phyloP scores from a whole-genome alignment of 768 basidiomycete genomes.

The Chalciporus chontae region DNA sequence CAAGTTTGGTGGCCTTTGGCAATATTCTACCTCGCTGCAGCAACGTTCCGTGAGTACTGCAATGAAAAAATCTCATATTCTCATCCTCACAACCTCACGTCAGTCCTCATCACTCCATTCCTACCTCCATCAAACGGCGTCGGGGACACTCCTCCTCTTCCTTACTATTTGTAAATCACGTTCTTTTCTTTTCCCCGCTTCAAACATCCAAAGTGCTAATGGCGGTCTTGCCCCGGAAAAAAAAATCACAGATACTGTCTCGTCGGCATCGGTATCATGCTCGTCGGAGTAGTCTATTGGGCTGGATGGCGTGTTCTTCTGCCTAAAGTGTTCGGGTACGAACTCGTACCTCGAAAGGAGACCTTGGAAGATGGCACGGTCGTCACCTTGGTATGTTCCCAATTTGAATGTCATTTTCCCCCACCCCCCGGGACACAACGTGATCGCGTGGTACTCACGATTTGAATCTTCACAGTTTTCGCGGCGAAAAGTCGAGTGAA shows the following conservation, averaged over 20 bases:
- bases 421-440: too few relatives aligned
- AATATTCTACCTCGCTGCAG: constrained; percentile 50
- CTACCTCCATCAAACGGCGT: constrained; percentile 48
- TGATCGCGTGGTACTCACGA: too few relatives aligned
- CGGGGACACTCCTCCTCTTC: constrained; percentile 58
- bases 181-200: not conserved
- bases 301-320: constrained; percentile 49
- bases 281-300: constrained; percentile 51
- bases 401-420: too few relatives aligned
- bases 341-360: constrained; percentile 47
- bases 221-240: not conserved
- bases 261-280: constrained; percentile 48
- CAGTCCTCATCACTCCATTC: constrained; percentile 58
- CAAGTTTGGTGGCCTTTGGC: constrained; percentile 55
- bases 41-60: constrained; percentile 44
- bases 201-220: not conserved
- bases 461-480: constrained; percentile 2
- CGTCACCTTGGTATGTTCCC: constrained; percentile 48
- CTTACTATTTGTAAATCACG: constrained; percentile 46
- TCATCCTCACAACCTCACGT: not conserved
- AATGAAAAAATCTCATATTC: not conserved
- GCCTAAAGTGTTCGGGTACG: constrained; percentile 47
- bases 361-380: constrained; percentile 50
- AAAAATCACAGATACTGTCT: constrained; percentile 42
- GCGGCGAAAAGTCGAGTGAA: too few relatives aligned